Evolutionary conservation across 2,329 filamentous ascomycete genomes (phyloP), one percentile per base, ranked within the genome.

Genomic region (Fusarium mangiferae): DNA sequence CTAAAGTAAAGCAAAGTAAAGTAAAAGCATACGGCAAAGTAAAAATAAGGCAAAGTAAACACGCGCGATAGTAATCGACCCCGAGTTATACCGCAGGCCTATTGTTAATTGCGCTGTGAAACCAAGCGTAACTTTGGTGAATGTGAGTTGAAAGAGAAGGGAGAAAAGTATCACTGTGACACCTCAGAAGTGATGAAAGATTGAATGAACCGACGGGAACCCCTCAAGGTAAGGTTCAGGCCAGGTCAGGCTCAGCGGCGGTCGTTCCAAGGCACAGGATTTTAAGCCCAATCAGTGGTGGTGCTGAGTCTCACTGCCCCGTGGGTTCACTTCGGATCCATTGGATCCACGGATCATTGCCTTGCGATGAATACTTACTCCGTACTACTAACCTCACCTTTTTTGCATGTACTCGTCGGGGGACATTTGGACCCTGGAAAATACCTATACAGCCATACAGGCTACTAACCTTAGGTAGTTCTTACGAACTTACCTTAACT

Each of bases 311-410:
- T 66, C 22, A 49, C 51, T 66, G 56, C 39, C 48, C 62, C 33
- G 46, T 74, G 71, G 67, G 59, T 74, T 68, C 71, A 72, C 71
- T 74, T 72, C 72, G 68, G 68, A 48, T 60, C 36, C 11, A 33
- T 60, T 41, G 46, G 41, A 39, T 46, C 42, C 22, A 30, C 26
- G 39, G 39, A 41, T 26, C 28, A 49, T 48, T 30, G 28, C 46
- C 28, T 49, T n/a, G 14, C 17, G 28, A 49, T 22, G 20, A 49
- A 28, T 49, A 28, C 46, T 26, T 30, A 33, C 46, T 17, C 13
- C 24, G 30, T 30, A 12, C 30, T 30, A 30, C 12, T 33, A 33
- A 33, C 13, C 20, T 49, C 20, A n/a, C 24, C 7, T n/a, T 41
- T 41, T 24, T 33, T 42, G n/a, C n/a, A 11, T 17, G 14, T 18